Percentiles rank a stretch among this genome's conserved stretches.
phyloP scores from a whole-genome alignment of 768 basidiomycete species.

The Xerocomellus amylosporus region DNA sequence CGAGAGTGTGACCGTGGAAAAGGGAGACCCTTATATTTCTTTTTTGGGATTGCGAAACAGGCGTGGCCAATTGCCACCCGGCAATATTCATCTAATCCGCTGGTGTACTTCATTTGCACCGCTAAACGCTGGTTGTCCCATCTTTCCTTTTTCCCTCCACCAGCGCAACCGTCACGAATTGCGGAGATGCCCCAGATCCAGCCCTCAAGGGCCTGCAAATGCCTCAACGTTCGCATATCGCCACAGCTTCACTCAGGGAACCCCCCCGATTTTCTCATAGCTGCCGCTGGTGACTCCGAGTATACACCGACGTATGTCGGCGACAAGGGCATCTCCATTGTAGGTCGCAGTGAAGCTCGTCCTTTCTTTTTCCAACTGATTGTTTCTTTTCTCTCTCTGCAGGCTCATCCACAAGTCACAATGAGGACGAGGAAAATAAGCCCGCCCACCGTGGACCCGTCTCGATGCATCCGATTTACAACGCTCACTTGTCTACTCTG shows the following conservation, averaged over 20 bases:
- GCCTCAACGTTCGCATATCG: constrained; percentile 66
- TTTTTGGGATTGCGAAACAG: constrained; percentile 25
- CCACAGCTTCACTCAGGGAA: constrained; percentile 29
- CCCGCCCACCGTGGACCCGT: constrained; percentile 40
- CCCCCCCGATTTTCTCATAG: constrained; percentile 37
- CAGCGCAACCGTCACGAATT: constrained; percentile 21
- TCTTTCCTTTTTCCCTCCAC: constrained; percentile 19
- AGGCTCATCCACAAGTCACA: constrained; percentile 72
- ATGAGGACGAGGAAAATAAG: constrained; percentile 56
- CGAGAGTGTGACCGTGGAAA: constrained; percentile 24
- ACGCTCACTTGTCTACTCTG: constrained; percentile 71
- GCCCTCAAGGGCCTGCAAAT: constrained; percentile 55
- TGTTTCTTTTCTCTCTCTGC: constrained; percentile 11
- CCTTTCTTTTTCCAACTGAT: constrained; percentile 1
- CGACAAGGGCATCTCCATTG: constrained; percentile 64
- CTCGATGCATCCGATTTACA: constrained; percentile 56
- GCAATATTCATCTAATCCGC: constrained; percentile 34
- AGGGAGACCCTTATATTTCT: constrained; percentile 14
- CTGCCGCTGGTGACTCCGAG: constrained; percentile 29
- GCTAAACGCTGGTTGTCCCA: constrained; percentile 26
- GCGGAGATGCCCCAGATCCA: constrained; percentile 17
- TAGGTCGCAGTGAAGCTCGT: constrained; percentile 35
- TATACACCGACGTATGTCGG: constrained; percentile 60
- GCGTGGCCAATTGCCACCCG: constrained; percentile 15
- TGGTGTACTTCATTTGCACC: constrained; percentile 16